Base-by-base conservation (phyloP, 495 filamentous ascomycete species). In the Pyronema omphalodes region DNA sequence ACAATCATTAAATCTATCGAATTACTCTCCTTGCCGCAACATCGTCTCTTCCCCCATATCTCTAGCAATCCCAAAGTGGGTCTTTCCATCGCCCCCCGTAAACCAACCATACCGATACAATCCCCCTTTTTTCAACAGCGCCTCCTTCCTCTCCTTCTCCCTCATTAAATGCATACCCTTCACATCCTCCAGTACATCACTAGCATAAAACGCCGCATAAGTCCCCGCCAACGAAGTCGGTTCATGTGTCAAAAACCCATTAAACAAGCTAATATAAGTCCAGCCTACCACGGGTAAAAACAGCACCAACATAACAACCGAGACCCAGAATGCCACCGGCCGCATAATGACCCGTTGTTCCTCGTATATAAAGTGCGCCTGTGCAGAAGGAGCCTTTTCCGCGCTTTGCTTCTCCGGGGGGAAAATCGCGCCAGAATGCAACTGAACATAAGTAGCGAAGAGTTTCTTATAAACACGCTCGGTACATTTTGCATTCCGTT, bases 101-200 rank as follows among this genome's bases (percentile, higher is more conserved):
- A 47, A 47, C 29, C 23, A 23, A 3, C 58, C 55, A 51, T 57
- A 57, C 0, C 58, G 33, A n/a, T 57, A 59, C 9, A 3, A 36
- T 6, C 53, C 39, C n/a, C 55, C 57, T 11, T 58, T 29, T 6
- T n/a, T n/a, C 14, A 23, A 35, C 37, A 59, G 12, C 5, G 48
- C 19, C 18, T 29, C 54, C 6, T 9, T 40, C 3, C 58, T 29
- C 18, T 48, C 51, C 7, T 36, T 35, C 6, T 49, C 39, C 1
- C 47, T 37, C 55, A 58, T 54, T 6, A 18, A 23, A 14, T 35
- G 49, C 40, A 49, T 58, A 15, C 55, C 57, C 3, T 43, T 18
- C 9, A 59, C 55, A 23, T 58, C 58, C 6, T 37, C 37, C n/a
- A 58, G 12, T 9, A 51, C 55, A 15, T 44, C 37, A 0, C 35